These are phyloP conservation scores for Mycena kentingensis DNA, from an alignment of 768 basidiomycete species.

Conservation along the genomic window DNA sequence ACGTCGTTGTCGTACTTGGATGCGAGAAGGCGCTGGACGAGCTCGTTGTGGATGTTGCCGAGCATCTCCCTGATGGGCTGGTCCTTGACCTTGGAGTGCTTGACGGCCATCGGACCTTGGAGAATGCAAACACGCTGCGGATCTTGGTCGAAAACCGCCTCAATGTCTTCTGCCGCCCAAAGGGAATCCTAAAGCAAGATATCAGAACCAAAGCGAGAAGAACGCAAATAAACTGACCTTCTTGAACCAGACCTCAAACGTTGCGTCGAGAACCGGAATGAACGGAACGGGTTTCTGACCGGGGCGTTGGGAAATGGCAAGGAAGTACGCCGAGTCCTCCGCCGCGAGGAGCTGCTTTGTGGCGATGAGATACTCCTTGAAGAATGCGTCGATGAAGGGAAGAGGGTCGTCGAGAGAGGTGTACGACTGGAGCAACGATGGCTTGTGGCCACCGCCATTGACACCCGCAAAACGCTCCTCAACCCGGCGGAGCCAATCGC, in stretches of 20 bases:
- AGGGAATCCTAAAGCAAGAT: conserved; percentile 74
- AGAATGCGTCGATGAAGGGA: conserved; percentile 78
- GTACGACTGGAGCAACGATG: conserved; percentile 86
- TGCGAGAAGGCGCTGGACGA: conserved; percentile 78
- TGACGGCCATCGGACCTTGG: conserved; percentile 94
- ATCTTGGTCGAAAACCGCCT: conserved; percentile 98
- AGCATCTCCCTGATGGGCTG: conserved; percentile 93
- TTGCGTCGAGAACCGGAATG: conserved; percentile 91
- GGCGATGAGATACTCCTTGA: conserved; percentile 80
- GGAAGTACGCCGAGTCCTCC: conserved; percentile 94
- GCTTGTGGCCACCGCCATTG: conserved; percentile 71
- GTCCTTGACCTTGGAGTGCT: conserved; percentile 83
- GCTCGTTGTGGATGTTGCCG: conserved; percentile 78
- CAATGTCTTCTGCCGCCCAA: conserved; percentile 97
- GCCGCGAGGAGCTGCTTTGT: conserved; percentile 84
- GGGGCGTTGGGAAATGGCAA: too few species aligned
- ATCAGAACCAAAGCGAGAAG: neutral
- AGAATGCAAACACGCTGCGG: conserved; percentile 97
- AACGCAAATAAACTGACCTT: conserved; percentile 63
- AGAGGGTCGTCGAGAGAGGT: conserved; percentile 79
- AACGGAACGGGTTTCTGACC: conserved; percentile 99
- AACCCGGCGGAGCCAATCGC: conserved; percentile 92
- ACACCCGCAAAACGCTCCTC: conserved; percentile 95
- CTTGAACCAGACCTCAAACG: conserved; percentile 99
- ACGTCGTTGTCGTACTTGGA: conserved; percentile 77